phyloP scores from a whole-genome alignment of 257 asterid species.

The Hygrophila difformis region DNA sequence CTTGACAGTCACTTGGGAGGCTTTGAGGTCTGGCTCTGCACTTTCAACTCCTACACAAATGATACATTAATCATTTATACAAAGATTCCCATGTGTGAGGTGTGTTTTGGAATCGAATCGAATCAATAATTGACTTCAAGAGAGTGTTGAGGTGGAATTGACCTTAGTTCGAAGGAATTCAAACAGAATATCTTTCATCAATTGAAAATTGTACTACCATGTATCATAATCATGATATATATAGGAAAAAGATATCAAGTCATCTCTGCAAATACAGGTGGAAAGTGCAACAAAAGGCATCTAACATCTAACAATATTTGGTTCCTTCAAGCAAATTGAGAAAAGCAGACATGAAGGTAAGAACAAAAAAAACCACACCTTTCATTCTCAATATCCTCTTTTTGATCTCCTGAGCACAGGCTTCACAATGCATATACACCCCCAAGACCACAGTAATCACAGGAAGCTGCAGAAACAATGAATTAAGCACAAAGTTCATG shows the following conservation, averaged over 20 bases:
- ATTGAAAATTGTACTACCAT: too few relatives aligned
- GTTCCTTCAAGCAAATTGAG: background rate
- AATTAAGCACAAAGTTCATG: too few relatives aligned
- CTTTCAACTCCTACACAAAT: constrained; percentile 54
- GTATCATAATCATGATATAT: too few relatives aligned
- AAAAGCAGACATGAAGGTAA: background rate
- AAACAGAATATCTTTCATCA: too few relatives aligned
- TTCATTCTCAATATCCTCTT: constrained; percentile 59
- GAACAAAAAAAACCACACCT: constrained; percentile 26
- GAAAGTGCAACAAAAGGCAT: too few relatives aligned
- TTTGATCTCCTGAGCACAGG: constrained; percentile 85
- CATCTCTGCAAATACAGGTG: too few relatives aligned
- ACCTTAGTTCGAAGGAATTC: too few relatives aligned
- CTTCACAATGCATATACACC: constrained; percentile 92
- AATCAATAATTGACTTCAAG: background rate
- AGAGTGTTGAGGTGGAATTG: constrained; percentile 13
- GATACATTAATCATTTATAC: too few relatives aligned
- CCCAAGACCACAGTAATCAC: constrained; percentile 52
- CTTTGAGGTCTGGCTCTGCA: constrained; percentile 62
- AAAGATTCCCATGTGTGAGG: too few relatives aligned
- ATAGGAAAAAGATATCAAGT: too few relatives aligned
- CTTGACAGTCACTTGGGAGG: constrained; percentile 62
- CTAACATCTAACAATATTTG: too few relatives aligned
- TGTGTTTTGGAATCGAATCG: too few relatives aligned
- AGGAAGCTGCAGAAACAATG: constrained; percentile 29